Percentiles rank a stretch among this genome's conserved stretches.
Conservation (phyloP, 805 yeast species). For the Kodamaea leandrae region DNA sequence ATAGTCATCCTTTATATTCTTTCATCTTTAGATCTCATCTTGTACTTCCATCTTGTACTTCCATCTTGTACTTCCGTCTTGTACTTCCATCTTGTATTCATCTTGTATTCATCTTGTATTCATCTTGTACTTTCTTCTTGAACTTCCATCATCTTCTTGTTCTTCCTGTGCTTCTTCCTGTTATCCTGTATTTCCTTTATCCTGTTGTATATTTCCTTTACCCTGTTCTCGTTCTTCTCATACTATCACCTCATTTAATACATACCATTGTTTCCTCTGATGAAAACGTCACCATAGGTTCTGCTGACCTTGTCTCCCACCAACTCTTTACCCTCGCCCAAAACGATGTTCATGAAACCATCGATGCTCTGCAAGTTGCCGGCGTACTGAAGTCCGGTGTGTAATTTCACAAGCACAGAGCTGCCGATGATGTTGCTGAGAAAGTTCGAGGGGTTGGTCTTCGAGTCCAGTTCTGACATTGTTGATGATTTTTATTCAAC, state of each 20-base stretch:
- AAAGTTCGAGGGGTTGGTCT: constrained; percentile 71
- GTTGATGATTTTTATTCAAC: constrained; percentile 1
- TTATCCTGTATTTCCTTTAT: not conserved
- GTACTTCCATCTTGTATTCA: no score
- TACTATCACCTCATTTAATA: constrained; percentile 15
- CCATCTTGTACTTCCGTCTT: no score
- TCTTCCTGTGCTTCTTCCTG: no score
- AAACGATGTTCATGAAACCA: constrained; percentile 93
- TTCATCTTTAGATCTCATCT: no score
- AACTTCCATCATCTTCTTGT: no score
- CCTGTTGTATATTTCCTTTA: not conserved
- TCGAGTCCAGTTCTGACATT: constrained; percentile 11
- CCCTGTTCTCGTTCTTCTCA: not conserved
- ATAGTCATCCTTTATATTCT: no score
- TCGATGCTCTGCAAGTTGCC: constrained; percentile 81
- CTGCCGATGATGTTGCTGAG: constrained; percentile 76
- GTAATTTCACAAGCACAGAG: constrained; percentile 75
- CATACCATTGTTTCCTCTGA: constrained; percentile 83
- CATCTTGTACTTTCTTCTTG: no score
- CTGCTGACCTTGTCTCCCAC: constrained; percentile 48
- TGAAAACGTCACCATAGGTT: constrained; percentile 73
- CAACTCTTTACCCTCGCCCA: constrained; percentile 71
- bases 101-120: no score
- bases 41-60: no score
- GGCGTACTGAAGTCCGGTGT: constrained; percentile 79